A percentile compares a stretch with the other conserved stretches of the same genome.
These are phyloP conservation scores for Pleurotus platypus DNA, from an alignment of 768 basidiomycete species.

Conservation along the genomic window DNA sequence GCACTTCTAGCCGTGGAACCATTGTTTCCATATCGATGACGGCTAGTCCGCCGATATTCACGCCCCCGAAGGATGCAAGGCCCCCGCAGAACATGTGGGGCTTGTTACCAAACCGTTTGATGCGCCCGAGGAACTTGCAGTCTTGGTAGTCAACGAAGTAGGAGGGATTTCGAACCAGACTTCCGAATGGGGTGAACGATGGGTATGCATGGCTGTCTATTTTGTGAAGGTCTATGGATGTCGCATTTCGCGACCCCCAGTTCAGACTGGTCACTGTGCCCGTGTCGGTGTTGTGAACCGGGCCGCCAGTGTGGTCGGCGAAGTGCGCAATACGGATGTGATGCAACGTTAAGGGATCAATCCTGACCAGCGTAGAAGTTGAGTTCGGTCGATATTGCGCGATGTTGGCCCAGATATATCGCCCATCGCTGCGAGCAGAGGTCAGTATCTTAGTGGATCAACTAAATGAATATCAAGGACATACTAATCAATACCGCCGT, in stretches of 20 bases:
- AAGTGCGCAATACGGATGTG: conserved; percentile 1
- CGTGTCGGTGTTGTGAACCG: neutral
- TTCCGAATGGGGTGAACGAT: neutral
- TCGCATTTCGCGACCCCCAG: conserved; percentile 4
- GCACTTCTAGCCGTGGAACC: neutral
- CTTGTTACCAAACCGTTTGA: neutral
- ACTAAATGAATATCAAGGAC: neutral
- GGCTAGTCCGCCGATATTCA: neutral
- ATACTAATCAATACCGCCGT: conserved; percentile 5
- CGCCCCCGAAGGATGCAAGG: neutral
- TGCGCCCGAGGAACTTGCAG: conserved; percentile 4
- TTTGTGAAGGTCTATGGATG: neutral
- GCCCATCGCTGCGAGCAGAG: neutral
- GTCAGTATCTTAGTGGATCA: neutral
- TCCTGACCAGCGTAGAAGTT: neutral
- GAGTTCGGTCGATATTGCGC: conserved; percentile 5
- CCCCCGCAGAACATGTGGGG: conserved; percentile 6
- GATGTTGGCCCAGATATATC: conserved; percentile 5
- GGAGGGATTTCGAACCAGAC: neutral
- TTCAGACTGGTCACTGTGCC: neutral
- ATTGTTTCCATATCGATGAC: conserved; percentile 1
- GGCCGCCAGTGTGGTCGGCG: conserved; percentile 1
- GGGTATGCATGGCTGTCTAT: neutral
- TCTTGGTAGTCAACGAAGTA: conserved; percentile 7
- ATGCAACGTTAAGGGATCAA: conserved; percentile 1